phyloP scores from a whole-genome alignment of 352 stramenopile genomes.

The Globisporangium heterothallicum region DNA sequence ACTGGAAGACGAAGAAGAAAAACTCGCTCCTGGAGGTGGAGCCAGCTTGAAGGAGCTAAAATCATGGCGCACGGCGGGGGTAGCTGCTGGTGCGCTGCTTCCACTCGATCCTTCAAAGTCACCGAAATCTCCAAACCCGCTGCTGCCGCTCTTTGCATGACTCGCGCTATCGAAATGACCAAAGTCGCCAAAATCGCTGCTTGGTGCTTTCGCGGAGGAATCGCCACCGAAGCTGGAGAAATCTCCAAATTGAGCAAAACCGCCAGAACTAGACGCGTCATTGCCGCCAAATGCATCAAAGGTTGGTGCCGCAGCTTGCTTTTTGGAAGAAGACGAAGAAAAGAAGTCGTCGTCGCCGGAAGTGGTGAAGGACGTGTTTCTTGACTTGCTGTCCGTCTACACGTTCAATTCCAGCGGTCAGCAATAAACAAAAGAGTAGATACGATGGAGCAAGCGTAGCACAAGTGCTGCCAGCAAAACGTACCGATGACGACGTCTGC shows the following conservation, averaged over 20 bases:
- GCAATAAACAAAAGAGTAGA: neutral
- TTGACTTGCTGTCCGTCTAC: conserved; percentile 22
- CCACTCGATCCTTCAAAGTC: conserved; percentile 32
- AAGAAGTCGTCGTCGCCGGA: conserved; percentile 46
- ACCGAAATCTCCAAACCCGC: conserved; percentile 46
- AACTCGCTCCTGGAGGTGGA: conserved; percentile 44
- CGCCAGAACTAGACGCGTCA: conserved; percentile 15
- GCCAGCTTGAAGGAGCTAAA: conserved; percentile 73
- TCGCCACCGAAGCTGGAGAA: conserved; percentile 67
- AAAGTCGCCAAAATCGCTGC: conserved; percentile 50
- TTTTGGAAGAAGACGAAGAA: conserved; percentile 18
- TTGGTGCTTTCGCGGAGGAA: conserved; percentile 25
- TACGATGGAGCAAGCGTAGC: no score
- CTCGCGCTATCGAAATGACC: conserved; percentile 34
- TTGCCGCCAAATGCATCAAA: conserved; percentile 32
- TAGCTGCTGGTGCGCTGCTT: conserved; percentile 17
- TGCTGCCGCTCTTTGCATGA: conserved; percentile 17
- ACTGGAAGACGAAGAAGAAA: conserved; percentile 26
- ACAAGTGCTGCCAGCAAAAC: no score
- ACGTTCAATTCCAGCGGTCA: conserved; percentile 7
- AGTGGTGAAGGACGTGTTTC: conserved; percentile 35
- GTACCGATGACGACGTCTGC: conserved; percentile 30
- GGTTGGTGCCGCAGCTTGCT: conserved; percentile 10
- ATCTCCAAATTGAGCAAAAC: conserved; percentile 63
- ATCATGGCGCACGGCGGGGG: conserved; percentile 25